Conservation (phyloP, 106 monocot species). For the Dioscorea dumetorum region DNA sequence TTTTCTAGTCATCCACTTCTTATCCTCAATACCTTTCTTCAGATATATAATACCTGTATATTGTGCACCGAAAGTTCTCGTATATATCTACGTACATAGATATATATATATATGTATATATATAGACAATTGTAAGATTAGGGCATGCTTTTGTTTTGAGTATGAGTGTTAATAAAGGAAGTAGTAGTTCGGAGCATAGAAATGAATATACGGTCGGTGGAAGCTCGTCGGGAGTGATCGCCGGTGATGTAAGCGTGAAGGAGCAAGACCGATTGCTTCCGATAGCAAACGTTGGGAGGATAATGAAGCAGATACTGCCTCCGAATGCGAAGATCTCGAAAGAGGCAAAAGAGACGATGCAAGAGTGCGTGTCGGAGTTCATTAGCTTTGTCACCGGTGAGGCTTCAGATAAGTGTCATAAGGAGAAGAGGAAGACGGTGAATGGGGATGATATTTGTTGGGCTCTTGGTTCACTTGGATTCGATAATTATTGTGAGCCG, state of each 20-base stretch:
- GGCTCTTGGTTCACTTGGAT: slow-evolving; percentile 57
- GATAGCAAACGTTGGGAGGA: slow-evolving; percentile 77
- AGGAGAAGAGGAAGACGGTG: slow-evolving; percentile 83
- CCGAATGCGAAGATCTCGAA: slow-evolving; percentile 73
- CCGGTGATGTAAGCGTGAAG: slow-evolving; percentile 18
- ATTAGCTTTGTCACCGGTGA: slow-evolving; percentile 84
- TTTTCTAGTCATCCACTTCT: no score
- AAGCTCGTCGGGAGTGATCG: no score
- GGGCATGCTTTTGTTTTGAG: no score
- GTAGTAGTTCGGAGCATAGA: no score
- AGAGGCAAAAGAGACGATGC: slow-evolving; percentile 83
- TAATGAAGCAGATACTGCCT: slow-evolving; percentile 84
- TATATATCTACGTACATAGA: no score
- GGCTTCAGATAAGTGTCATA: slow-evolving; percentile 66
- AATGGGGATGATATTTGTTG: slow-evolving; percentile 80
- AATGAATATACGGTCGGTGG: no score
- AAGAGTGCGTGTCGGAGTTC: slow-evolving; percentile 79
- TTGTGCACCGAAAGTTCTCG: no score
- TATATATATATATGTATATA: no score
- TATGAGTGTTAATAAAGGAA: no score
- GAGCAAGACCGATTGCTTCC: slow-evolving; percentile 74
- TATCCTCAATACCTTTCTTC: no score
- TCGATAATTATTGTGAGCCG: slow-evolving; percentile 59
- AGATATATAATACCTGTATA: no score
- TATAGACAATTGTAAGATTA: no score